Evolutionary conservation across 805 yeast genomes (phyloP), one percentile per base, ranked within the genome.

Genomic region (Metschnikowia baotianmanensis): DNA sequence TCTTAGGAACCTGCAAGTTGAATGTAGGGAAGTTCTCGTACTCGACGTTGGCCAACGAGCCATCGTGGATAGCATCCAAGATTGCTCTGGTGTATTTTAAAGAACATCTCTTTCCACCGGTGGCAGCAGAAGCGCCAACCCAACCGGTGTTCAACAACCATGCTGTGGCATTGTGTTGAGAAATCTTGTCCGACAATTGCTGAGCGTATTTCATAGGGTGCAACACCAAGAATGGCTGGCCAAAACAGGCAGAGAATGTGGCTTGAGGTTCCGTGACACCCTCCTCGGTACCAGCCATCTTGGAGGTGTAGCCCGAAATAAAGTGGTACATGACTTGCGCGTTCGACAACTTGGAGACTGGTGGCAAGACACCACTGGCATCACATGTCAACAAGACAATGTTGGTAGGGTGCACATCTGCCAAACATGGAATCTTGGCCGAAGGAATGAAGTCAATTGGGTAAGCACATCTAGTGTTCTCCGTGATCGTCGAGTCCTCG

Each of bases 221-320:
- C 67, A 91, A 76, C 25, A 91, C 97, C 71, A 91, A 76, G 85
- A 91, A 91, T 51, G 99, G 99, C 76, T 91, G 98, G 62, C 98
- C 99, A 67, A 90, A 91, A 76, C 99, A 91, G 40, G 99, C 96
- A 47, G 96, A 86, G 80, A 91, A 91, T 15, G 96, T 88, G 42
- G 97, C 96, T 69, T 86, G 89, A 48, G 99, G 98, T 73, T 91
- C 97, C 48, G 97, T 90, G 52, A 91, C 87, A 69, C 99, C 99
- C 67, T 87, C 95, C 72, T 91, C 99, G 39, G 99, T 91, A 67
- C 98, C 98, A 48, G 99, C 96, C 96, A 91, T 91, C 80, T 93
- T 91, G 42, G 98, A 91, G 48, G 99, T 91, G 79, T 91, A 91
- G 59, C 99, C 99, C 50, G 96, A 85, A 57, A 91, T 91, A 73